Conservation (phyloP, 257 asterid species). For the Ligustrum vulgare region DNA sequence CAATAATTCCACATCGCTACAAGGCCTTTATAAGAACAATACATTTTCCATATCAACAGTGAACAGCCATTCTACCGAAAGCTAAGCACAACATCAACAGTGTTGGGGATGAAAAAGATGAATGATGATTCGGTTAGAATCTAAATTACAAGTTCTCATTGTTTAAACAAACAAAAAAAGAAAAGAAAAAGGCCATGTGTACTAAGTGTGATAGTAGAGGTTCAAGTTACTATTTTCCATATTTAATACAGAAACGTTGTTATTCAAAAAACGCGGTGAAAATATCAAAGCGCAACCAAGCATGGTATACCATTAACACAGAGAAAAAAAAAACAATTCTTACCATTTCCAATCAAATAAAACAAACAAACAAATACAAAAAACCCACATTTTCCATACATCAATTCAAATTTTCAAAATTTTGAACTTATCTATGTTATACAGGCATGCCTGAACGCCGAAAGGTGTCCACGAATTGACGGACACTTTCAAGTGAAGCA, state of each 20-base stretch:
- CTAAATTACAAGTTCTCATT: background rate
- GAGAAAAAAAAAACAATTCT: background rate
- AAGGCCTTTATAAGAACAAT: constrained; percentile 2
- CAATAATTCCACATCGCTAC: background rate
- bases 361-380: background rate
- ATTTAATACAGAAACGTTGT: background rate
- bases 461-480: constrained; percentile 56
- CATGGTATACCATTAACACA: background rate
- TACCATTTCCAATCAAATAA: background rate
- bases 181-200: too few relatives aligned
- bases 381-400: background rate
- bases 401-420: background rate
- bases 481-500: constrained; percentile 56
- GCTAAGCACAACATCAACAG: background rate
- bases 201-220: background rate
- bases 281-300: background rate
- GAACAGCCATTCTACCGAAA: constrained; percentile 1
- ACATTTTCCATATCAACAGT: constrained; percentile 3
- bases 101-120: background rate
- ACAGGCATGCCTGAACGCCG: constrained; percentile 37
- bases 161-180: background rate
- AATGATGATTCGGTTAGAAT: background rate
- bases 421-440: background rate
- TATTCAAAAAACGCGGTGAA: background rate
- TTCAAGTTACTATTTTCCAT: background rate